Evolutionary conservation across 169 alveolate genomes (phyloP).

Genomic region (Fabrea salina): DNA sequence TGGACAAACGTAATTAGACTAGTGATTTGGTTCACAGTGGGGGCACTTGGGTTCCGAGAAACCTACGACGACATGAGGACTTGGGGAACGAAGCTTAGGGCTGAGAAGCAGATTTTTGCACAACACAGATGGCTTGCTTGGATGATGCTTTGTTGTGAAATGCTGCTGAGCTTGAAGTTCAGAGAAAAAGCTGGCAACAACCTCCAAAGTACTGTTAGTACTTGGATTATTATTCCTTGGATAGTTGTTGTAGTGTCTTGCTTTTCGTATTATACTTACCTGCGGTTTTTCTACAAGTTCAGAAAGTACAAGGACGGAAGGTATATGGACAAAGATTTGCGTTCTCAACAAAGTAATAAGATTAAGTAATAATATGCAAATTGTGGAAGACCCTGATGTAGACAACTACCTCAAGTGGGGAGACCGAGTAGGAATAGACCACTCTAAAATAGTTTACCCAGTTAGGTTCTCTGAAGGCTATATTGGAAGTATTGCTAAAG

Average conservation of each 20-base stretch:
- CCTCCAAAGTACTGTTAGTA: neutral
- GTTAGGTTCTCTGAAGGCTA: constrained; percentile 31
- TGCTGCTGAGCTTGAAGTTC: constrained; percentile 38
- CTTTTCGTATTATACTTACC: neutral
- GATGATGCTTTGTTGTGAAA: constrained; percentile 40
- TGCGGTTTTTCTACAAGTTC: constrained; percentile 17
- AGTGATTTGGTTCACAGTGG: constrained; percentile 47
- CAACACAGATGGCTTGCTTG: constrained; percentile 43
- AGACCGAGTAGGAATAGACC: neutral
- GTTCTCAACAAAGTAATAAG: too few relatives aligned
- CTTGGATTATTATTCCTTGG: neutral
- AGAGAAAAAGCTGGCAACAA: constrained; percentile 45
- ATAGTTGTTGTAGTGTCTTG: neutral
- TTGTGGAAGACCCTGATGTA: neutral
- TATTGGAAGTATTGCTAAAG: neutral
- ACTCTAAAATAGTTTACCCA: constrained; percentile 27
- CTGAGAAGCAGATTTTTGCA: constrained; percentile 41
- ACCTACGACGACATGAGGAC: constrained; percentile 40
- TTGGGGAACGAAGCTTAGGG: constrained; percentile 45
- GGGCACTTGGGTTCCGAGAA: constrained; percentile 46
- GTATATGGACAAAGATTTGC: constrained; percentile 19
- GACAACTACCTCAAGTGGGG: neutral
- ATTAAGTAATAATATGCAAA: too few relatives aligned
- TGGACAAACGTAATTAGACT: constrained; percentile 34
- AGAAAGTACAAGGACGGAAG: constrained; percentile 14